Evolutionary conservation across 257 asterid genomes (phyloP).

Genomic region (Penstemon barbatus): DNA sequence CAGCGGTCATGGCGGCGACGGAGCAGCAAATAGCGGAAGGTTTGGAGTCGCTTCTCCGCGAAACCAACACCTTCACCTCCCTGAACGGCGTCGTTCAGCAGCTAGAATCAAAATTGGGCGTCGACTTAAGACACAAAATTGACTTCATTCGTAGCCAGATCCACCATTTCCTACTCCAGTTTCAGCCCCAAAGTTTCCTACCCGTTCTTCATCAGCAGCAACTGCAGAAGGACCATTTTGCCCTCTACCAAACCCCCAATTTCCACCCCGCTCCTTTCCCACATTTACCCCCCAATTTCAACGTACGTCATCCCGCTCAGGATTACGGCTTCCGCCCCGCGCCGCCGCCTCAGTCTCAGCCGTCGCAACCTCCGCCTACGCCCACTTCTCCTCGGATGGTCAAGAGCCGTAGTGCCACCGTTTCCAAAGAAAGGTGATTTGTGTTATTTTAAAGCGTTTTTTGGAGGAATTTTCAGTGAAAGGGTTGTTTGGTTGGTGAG

Average conservation of each 20-base stretch:
- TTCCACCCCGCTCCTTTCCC: constrained; percentile 33
- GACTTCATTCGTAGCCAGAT: constrained; percentile 69
- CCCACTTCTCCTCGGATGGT: neutral
- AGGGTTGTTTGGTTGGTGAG: constrained; percentile 33
- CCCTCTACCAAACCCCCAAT: constrained; percentile 43
- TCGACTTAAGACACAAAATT: constrained; percentile 49
- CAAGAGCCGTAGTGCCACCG: neutral
- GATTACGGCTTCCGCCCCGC: constrained; percentile 43
- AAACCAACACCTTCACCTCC: constrained; percentile 36
- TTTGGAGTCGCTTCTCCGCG: constrained; percentile 54
- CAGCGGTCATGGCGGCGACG: constrained; percentile 43
- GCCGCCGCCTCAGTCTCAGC: constrained; percentile 21
- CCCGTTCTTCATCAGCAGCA: constrained; percentile 34
- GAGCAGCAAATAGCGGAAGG: constrained; percentile 71
- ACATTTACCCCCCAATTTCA: constrained; percentile 36
- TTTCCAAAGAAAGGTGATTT: constrained; percentile 52
- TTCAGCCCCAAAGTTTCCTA: constrained; percentile 31
- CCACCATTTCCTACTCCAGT: constrained; percentile 49
- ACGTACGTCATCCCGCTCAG: constrained; percentile 41
- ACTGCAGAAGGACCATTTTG: constrained; percentile 42
- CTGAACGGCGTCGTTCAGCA: constrained; percentile 67
- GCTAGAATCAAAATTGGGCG: constrained; percentile 60
- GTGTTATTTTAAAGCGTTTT: neutral
- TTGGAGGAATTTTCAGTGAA: neutral
- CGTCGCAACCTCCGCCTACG: neutral